Conservation (phyloP, 2,329 filamentous ascomycete genomes). For the Exophiala aquamarina region DNA sequence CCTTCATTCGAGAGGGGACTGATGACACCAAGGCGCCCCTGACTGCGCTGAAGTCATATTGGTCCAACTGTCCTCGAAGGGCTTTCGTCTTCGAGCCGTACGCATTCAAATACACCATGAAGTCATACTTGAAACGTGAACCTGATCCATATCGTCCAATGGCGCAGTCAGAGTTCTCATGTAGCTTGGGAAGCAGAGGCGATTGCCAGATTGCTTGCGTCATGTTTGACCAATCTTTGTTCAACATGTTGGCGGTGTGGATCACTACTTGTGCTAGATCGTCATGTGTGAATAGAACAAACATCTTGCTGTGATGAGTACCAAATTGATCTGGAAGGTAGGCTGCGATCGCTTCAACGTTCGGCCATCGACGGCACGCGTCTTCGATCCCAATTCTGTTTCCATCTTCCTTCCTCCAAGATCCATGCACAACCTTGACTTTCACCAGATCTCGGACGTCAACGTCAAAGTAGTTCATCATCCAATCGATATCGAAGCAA, state of each 20-base stretch:
- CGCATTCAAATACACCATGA: slow-evolving; percentile 68
- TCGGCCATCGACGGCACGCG: slow-evolving; percentile 60
- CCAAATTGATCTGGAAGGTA: slow-evolving; percentile 83
- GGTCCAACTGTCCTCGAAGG: slow-evolving; percentile 58
- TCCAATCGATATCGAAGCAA: slow-evolving; percentile 57
- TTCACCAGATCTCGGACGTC: slow-evolving; percentile 55
- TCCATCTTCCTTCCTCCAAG: slow-evolving; percentile 66
- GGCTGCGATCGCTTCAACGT: slow-evolving; percentile 70
- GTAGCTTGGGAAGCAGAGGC: slow-evolving; percentile 61
- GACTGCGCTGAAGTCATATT: slow-evolving; percentile 69
- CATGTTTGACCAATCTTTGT: slow-evolving; percentile 84
- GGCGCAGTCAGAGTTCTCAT: slow-evolving; percentile 1
- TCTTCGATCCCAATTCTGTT: slow-evolving; percentile 59
- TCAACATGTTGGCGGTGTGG: slow-evolving; percentile 90
- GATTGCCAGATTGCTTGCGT: slow-evolving; percentile 81
- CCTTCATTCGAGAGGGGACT: slow-evolving; percentile 62
- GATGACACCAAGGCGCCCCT: slow-evolving; percentile 74
- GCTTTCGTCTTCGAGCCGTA: slow-evolving; percentile 56
- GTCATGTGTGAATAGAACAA: slow-evolving; percentile 77
- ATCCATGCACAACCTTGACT: slow-evolving; percentile 63
- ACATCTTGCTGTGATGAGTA: slow-evolving; percentile 85
- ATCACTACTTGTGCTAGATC: slow-evolving; percentile 75
- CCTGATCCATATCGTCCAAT: slow-evolving; percentile 58
- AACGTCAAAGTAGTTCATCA: slow-evolving; percentile 59
- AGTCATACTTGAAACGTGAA: slow-evolving; percentile 69